Base-by-base conservation (phyloP, 345 rosid species). In the Lepidium aucheri region DNA sequence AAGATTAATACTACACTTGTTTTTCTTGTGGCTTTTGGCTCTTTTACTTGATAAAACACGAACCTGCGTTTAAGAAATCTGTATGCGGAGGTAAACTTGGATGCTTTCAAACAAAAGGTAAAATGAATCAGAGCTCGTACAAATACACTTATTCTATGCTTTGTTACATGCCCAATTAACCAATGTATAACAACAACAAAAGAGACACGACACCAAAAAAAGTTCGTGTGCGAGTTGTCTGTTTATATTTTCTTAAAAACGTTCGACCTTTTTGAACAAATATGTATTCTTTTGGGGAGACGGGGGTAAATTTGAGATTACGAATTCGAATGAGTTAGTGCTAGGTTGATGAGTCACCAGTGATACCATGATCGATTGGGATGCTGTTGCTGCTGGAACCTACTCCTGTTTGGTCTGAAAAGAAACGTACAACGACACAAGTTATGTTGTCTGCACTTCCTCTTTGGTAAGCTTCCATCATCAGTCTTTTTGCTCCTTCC, bases 401-500 rank as follows among this genome's bases (percentile, higher is more conserved):
- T 53, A 72, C 65, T 72, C 53, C 69, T 44, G 67, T 12, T 36
- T 50, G 66, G 26, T 75, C 78, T 20, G 82, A 82, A 74, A 83
- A 63, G 84, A 91, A 95, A 42, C 95, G 96, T 60, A 95, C 96
- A 0, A 95, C 97, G 2, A 95, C 90, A 53, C 96, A 88, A 32
- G 99, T 90, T 61, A 95, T 95, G 73, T 95, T 95, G 74, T 95
- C 99, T 9, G 97, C 97, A 58, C 99, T 95, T 51, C 96, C 97
- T 72, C 96, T 82, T 82, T 87, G 96, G 80, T 77, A 88, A 28
- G 99, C 99, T 76, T 91, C 96, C 74, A 74, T 84, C 95, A 91
- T 73, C 71, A 91, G 79, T 65, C 81, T 84, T 79, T 82, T 89
- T 34, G 99, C 97, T 10, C 88, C 95, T 69, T 84, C 86, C 84